A percentile compares a stretch with the other conserved stretches of the same genome.
Conservation (phyloP, 2,329 filamentous ascomycete genomes). For the Exutisphaerella laricina region DNA sequence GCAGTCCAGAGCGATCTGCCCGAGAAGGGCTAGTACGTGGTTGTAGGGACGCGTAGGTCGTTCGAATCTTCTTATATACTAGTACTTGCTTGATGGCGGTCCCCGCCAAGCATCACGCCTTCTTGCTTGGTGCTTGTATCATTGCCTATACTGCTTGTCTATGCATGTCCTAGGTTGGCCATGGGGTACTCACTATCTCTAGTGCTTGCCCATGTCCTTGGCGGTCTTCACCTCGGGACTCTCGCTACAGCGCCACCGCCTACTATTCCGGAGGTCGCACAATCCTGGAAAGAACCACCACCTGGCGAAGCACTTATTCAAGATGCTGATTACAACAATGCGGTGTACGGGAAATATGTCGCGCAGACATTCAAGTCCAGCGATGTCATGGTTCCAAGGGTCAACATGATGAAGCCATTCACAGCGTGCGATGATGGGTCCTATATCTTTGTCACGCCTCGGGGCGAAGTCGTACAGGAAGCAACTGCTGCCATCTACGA, state of each 20-base stretch:
- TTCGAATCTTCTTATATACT: constrained; percentile 3
- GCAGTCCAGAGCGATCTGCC: too few species aligned
- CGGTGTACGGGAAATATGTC: constrained; percentile 34
- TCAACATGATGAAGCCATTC: constrained; percentile 26
- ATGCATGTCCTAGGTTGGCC: not conserved
- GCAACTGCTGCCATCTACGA: constrained; percentile 17
- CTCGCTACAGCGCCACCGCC: too few species aligned
- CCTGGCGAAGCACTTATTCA: constrained; percentile 15
- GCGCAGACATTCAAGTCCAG: constrained; percentile 31
- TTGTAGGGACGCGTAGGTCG: constrained; percentile 1
- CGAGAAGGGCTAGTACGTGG: not conserved
- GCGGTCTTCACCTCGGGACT: too few species aligned
- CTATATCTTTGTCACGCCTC: constrained; percentile 24
- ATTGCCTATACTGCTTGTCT: not conserved
- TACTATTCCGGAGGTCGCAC: too few species aligned
- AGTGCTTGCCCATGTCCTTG: too few species aligned
- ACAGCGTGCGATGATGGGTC: constrained; percentile 27
- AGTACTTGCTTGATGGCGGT: too few species aligned
- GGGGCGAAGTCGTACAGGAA: constrained; percentile 19
- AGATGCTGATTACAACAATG: constrained; percentile 30
- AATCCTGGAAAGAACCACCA: constrained; percentile 5
- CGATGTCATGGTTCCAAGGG: constrained; percentile 29
- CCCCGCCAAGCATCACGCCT: constrained; percentile 4
- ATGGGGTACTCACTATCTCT: too few species aligned
- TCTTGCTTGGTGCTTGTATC: not conserved